A percentile compares a stretch with the other conserved stretches of the same genome.
Conservation (phyloP, 352 stramenopile genomes). For the Pilasporangium apinafurcum region DNA sequence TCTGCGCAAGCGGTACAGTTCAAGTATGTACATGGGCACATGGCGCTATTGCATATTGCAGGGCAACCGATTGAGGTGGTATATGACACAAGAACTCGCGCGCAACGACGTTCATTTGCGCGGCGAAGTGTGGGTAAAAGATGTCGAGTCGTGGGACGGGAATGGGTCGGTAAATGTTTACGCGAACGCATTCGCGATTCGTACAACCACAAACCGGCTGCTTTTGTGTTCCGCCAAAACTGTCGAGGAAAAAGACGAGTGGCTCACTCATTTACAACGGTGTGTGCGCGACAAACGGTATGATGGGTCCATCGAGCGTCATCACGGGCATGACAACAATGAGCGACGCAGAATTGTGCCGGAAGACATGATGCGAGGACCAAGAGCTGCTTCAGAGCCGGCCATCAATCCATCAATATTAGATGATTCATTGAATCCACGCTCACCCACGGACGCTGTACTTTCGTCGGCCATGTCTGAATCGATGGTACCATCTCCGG, state of each 20-base stretch:
- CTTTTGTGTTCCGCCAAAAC: constrained; percentile 54
- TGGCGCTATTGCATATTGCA: constrained; percentile 69
- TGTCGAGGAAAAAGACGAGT: constrained; percentile 30
- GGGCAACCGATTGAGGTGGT: constrained; percentile 59
- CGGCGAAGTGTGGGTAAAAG: constrained; percentile 55
- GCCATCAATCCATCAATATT: too few relatives aligned
- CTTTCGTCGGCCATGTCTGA: neutral
- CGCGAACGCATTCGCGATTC: constrained; percentile 53
- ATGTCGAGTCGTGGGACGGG: constrained; percentile 54
- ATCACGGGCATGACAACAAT: constrained; percentile 5
- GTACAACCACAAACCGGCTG: constrained; percentile 43
- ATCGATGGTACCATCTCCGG: neutral
- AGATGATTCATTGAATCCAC: too few relatives aligned
- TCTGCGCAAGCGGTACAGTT: constrained; percentile 62
- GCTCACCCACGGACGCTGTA: neutral
- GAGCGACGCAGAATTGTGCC: constrained; percentile 43
- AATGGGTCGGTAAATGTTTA: constrained; percentile 44
- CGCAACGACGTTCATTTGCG: constrained; percentile 36
- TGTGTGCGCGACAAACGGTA: constrained; percentile 16
- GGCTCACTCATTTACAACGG: constrained; percentile 30
- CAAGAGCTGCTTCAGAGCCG: too few relatives aligned
- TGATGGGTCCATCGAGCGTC: constrained; percentile 7
- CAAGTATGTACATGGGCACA: constrained; percentile 70
- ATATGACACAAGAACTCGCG: constrained; percentile 47
- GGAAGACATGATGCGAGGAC: constrained; percentile 37